A percentile compares a stretch with the other conserved stretches of the same genome.
These are phyloP conservation scores for Gastrodia elata DNA, from an alignment of 106 monocot genomes.

Conservation along the genomic window DNA sequence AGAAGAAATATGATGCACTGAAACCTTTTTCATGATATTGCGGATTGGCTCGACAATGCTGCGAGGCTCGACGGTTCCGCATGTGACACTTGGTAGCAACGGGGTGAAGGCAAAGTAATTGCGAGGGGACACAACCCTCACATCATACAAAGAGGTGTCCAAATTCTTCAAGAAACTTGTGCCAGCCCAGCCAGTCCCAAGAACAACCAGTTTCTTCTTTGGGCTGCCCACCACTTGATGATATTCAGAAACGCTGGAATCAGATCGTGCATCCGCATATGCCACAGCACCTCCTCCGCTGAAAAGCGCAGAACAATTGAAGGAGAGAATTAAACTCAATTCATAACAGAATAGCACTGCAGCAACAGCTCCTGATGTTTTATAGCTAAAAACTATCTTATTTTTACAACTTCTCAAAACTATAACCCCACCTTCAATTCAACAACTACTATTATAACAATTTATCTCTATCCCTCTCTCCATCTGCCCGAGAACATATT, in stretches of 20 bases:
- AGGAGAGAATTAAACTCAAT: neutral
- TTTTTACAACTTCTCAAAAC: too few relatives aligned
- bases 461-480: too few relatives aligned
- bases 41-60: constrained; percentile 79
- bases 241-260: constrained; percentile 13
- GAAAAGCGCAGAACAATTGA: neutral
- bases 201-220: constrained; percentile 71
- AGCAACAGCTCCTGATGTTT: too few relatives aligned
- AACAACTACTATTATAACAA: too few relatives aligned
- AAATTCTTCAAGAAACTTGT: constrained; percentile 75
- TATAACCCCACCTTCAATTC: too few relatives aligned
- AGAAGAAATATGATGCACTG: neutral
- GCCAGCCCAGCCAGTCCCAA: constrained; percentile 90
- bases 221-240: constrained; percentile 14
- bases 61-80: constrained; percentile 85
- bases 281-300: constrained; percentile 55
- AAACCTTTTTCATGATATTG: constrained; percentile 65
- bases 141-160: constrained; percentile 64
- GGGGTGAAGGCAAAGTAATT: constrained; percentile 95
- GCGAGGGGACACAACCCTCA: constrained; percentile 76
- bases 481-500: too few relatives aligned
- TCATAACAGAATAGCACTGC: neutral
- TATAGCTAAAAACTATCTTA: too few relatives aligned
- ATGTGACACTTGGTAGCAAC: constrained; percentile 79
- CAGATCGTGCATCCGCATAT: constrained; percentile 53